A percentile compares a stretch with the other conserved stretches of the same genome.
Conservation (phyloP, 2,329 filamentous ascomycete species). For the Keithomyces neogunnii region DNA sequence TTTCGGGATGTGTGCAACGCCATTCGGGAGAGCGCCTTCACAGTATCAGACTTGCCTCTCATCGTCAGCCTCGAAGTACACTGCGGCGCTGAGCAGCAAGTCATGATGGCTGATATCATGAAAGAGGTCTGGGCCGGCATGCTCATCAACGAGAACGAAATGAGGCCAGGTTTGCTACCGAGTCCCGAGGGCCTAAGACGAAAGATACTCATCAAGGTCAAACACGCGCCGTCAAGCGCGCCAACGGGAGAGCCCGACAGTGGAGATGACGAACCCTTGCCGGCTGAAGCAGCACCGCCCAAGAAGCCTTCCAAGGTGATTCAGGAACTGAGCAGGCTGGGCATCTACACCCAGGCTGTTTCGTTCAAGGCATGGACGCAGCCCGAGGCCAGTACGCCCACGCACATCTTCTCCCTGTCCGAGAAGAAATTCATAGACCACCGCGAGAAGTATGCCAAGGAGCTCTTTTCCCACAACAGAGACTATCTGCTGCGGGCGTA, state of each 20-base stretch:
- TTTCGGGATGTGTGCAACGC: slow-evolving; percentile 80
- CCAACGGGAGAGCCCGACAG: slow-evolving; percentile 21
- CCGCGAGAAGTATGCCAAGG: slow-evolving; percentile 37
- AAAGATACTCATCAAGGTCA: slow-evolving; percentile 82
- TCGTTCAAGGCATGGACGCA: slow-evolving; percentile 73
- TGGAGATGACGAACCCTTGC: slow-evolving; percentile 27
- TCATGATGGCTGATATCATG: slow-evolving; percentile 90
- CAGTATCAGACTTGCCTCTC: slow-evolving; percentile 68
- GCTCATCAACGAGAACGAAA: slow-evolving; percentile 50
- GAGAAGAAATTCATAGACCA: slow-evolving; percentile 57
- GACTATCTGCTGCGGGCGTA: slow-evolving; percentile 81
- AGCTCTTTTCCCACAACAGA: slow-evolving; percentile 73
- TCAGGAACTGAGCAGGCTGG: slow-evolving; percentile 63
- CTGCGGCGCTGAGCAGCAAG: slow-evolving; percentile 70
- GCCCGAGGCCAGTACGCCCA: slow-evolving; percentile 57
- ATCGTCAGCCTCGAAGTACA: slow-evolving; percentile 94
- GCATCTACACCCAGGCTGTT: slow-evolving; percentile 75
- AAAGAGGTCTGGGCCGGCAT: slow-evolving; percentile 69
- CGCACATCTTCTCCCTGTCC: slow-evolving; percentile 61
- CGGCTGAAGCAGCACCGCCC: slow-evolving; percentile 30
- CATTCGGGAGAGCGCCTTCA: slow-evolving; percentile 72
- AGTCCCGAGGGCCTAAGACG: slow-evolving; percentile 60
- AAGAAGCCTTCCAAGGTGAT: slow-evolving; percentile 57
- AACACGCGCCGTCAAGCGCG: slow-evolving; percentile 46
- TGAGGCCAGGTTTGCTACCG: slow-evolving; percentile 46